Evolutionary conservation across 106 monocot species (phyloP), one percentile per base, ranked within the genome.

Genomic region (Phalaenopsis equestris): DNA sequence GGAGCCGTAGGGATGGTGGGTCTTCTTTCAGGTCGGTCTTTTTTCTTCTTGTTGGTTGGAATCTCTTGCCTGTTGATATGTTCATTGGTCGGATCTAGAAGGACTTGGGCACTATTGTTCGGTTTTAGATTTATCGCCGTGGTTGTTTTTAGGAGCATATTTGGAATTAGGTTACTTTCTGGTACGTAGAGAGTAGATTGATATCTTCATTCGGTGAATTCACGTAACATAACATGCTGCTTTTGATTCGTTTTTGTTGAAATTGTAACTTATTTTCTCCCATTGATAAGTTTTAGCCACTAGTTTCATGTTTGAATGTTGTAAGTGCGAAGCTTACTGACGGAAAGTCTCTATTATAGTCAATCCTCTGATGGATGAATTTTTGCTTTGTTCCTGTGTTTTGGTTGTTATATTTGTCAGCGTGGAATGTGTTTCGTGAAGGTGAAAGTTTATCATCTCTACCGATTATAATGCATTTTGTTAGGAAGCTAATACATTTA

Each of bases 1-100:
- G 70, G 9, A 75, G 55, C 37, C 85, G 67, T 58, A 80, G 87
- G 41, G 47, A 48, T 38, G 80, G 41, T 30, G 77, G 77, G 39
- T 48, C 82, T 77, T 77, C 77, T 37, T 77, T 77, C 41, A 78
- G 82, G 82, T 82, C 61, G 11, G 67, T 55, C 46, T 42, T 30
- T 14, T 38, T 42, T 56, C 2, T 48, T 30, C 4, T 74, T 61
- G 2, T 15, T 49, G 10, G 8, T 23, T 24, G 8, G 48, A 1
- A 24, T 76, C 17, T 76, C 76, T 76, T 46, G 3, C 24, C 76
- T 24, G 46, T 48, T 49, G 48, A 46, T 48, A 24, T 30, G 15
- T 12, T 5, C 18, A 43, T 43, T 74, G 14, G 42, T 18, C 19
- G 19, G 12, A 42, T 41, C 16, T 74, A 3, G 42, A 42, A 3